Conservation (phyloP, 805 yeast species). For the Candida ponderosae region DNA sequence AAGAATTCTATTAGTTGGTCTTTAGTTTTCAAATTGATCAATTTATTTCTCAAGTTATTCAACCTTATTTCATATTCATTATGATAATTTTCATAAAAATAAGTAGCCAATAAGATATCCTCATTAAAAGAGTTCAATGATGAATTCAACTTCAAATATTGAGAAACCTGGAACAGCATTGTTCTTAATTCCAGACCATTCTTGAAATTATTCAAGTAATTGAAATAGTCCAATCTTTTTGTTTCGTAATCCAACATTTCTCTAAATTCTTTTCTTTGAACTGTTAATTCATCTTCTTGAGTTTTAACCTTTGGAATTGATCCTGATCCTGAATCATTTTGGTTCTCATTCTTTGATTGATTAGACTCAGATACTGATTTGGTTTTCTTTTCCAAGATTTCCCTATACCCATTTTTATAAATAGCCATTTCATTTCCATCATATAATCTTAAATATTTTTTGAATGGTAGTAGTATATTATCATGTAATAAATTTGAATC, state of each 20-base stretch:
- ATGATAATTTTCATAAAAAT: not conserved
- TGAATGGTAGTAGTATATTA: constrained; percentile 10
- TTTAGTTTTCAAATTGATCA: no score
- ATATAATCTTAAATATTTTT: constrained; percentile 7
- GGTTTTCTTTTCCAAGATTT: not conserved
- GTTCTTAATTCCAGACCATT: constrained; percentile 16
- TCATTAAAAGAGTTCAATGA: not conserved
- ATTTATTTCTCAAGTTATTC: not conserved
- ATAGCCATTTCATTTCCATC: constrained; percentile 6
- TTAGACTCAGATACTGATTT: no score
- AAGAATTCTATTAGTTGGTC: not conserved
- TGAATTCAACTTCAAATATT: no score
- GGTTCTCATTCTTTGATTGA: no score
- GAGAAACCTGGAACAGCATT: no score
- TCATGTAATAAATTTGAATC: constrained; percentile 11
- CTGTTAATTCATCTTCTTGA: no score
- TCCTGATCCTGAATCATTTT: no score
- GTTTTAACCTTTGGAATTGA: no score
- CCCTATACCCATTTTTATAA: constrained; percentile 1
- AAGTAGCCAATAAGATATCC: not conserved
- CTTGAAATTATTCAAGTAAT: constrained; percentile 24
- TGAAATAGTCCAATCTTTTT: constrained; percentile 37
- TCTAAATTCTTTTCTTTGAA: constrained; percentile 23
- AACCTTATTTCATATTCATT: not conserved
- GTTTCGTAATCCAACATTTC: constrained; percentile 34